Evolutionary conservation across 2,329 filamentous ascomycete species (phyloP), one percentile per base, ranked within the genome.

Genomic region (Mollisiaceae sp.): DNA sequence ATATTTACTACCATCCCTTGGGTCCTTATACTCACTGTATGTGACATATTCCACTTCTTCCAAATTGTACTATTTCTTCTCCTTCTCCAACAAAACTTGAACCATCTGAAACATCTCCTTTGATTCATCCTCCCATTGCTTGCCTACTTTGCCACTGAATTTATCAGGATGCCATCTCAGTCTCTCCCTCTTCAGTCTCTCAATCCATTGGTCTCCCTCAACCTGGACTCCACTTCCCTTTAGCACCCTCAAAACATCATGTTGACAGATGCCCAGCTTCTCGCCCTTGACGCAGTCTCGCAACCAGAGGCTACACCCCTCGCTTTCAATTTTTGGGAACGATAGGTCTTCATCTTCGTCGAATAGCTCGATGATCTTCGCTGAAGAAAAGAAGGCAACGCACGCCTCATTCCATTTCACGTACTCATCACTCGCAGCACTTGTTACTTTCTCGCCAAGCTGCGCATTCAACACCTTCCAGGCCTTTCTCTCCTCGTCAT

Each of bases 161-260:
- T 43, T 55, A 35, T 62, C 60, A 27, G 60, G 60, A 56, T 62
- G 60, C 60, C 60, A 62, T 27, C 60, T 41, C n/a, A 32, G 12
- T 27, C 35, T 11, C 47, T 62, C 60, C 15, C 20, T 12, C 60
- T 62, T 62, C 1, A 62, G n/a, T 41, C 60, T 38, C 47, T 62
- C 60, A 43, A 62, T 9, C 59, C 59, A 61, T 22, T 36, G 15
- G 24, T 54, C 43, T 4, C 56, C 56, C 36, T 39, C 38, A 27
- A 27, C 20, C 4, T 59, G 56, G 4, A 59, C 20, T 4, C 9
- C 38, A 20, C 35, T 43, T 14, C 56, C 56, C 36, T 43, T 41
- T 22, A 59, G 8, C 9, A 56, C 52, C 11, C 52, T 6, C 52
- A 8, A 6, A 4, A 56, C 27, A 36, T 56, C 52, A 36, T 56